Evolutionary conservation across 371 early-diverging fungal species (phyloP), one percentile per base, ranked within the genome.

Genomic region (Syncephalis plumigaleata): DNA sequence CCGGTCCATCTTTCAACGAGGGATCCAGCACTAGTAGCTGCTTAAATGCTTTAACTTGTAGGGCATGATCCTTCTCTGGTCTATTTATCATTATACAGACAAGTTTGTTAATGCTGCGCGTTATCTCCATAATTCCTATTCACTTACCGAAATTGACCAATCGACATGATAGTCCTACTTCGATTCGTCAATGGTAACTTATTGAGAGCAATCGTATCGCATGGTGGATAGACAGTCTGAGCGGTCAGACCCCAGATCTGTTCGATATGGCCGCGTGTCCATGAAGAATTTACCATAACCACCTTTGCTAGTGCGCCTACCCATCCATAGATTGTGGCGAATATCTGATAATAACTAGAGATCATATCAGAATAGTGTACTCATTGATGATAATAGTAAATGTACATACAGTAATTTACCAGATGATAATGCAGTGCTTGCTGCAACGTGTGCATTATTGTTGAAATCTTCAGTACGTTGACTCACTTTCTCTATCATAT

Each of bases 231-330:
- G 2, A 93, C 81, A 8, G 85, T 72, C 5, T 60, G 57, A 4
- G 84, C 75, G 27, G 67, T 62, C 0, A 39, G 3, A 0, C 61
- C 50, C 89, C 89, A 92, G 13, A 90, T 51, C 1, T 59, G 44
- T 47, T 76, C 73, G 37, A 97, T 82, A 48, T 97, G 97, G 18
- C 63, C 71, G 27, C 76, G 68, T n/a, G 97, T 97, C 97, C 97
- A 97, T 2, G 85, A 71, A 0, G 94, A 94, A 59, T 95, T 93
- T 18, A 79, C 79, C 81, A 89, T 81, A 2, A 89, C 81, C 3
- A 72, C 55, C 48, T 84, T 71, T 1, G 88, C 80, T 55, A 66
- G 84, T 5, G 77, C 69, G 2, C 95, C 98, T 39, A 75, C 79
- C 15, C 65, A 64, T 0, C 81, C 73, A 63, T 97, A 97, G 0